phyloP scores from a whole-genome alignment of 2,329 filamentous ascomycete genomes.

The Colletotrichum sp. region DNA sequence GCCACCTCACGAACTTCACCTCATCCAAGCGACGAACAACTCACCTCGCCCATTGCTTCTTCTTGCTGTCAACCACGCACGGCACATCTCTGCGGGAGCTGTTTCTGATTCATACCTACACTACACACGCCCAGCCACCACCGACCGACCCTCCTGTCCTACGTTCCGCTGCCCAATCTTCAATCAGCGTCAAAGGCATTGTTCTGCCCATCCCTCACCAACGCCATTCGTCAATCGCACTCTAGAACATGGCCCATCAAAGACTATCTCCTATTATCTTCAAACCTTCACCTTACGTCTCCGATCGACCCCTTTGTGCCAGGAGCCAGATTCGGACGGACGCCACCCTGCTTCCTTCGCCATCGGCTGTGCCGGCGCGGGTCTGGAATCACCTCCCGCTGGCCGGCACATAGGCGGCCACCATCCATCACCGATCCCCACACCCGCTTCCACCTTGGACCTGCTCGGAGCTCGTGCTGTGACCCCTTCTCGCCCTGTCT shows the following conservation, averaged over 20 bases:
- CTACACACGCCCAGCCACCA: background rate
- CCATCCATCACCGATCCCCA: conserved; percentile 9
- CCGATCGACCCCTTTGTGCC: background rate
- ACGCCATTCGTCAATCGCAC: background rate
- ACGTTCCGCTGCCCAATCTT: background rate
- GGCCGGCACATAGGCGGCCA: conserved; percentile 17
- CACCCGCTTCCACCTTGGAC: background rate
- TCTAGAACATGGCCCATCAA: background rate
- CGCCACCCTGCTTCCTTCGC: conserved; percentile 15
- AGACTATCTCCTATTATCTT: background rate
- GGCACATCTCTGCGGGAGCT: background rate
- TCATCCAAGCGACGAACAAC: background rate
- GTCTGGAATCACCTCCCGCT: conserved; percentile 15
- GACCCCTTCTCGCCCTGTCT: background rate
- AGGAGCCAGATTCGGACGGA: background rate
- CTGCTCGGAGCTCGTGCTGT: background rate
- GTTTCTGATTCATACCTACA: background rate
- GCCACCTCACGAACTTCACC: conserved; percentile 18
- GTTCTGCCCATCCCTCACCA: background rate
- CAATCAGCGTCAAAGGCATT: background rate
- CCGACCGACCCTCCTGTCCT: background rate
- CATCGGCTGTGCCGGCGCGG: conserved; percentile 9
- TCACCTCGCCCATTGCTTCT: background rate
- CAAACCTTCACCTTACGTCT: background rate
- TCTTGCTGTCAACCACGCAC: background rate